These are phyloP conservation scores for Botrytis pseudocinerea DNA, from an alignment of 2,329 filamentous ascomycete genomes.

Conservation along the genomic window DNA sequence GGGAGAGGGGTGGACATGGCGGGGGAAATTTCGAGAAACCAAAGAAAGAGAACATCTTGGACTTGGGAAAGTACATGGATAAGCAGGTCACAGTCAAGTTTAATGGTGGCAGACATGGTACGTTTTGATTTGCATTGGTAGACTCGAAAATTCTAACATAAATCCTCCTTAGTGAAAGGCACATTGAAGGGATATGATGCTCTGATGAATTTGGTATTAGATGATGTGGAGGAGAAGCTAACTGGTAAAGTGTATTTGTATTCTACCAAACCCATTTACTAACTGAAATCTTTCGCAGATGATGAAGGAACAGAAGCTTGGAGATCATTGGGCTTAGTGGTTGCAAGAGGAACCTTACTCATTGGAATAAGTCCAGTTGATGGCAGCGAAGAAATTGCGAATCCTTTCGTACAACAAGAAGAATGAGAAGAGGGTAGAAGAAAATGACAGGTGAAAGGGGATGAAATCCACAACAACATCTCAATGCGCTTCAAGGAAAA, in stretches of 20 bases:
- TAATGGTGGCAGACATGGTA: constrained; percentile 89
- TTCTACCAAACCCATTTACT: constrained; percentile 10
- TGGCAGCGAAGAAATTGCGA: constrained; percentile 92
- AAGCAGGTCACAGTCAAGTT: constrained; percentile 96
- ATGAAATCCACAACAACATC: background rate
- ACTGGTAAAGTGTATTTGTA: constrained; percentile 61
- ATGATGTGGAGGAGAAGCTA: constrained; percentile 88
- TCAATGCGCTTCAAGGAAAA: background rate
- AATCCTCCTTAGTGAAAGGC: constrained; percentile 65
- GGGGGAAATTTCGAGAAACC: constrained; percentile 65
- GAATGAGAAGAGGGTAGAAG: constrained; percentile 44
- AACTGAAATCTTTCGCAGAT: constrained; percentile 54
- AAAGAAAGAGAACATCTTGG: constrained; percentile 98
- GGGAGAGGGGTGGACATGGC: constrained; percentile 47
- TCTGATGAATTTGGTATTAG: constrained; percentile 95
- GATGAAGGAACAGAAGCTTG: constrained; percentile 84
- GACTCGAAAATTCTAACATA: background rate
- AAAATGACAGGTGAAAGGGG: background rate
- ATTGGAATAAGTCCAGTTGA: constrained; percentile 91
- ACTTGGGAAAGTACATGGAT: constrained; percentile 94
- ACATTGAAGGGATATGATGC: constrained; percentile 94
- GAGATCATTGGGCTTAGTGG: constrained; percentile 70
- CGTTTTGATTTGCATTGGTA: constrained; percentile 33
- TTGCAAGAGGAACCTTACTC: constrained; percentile 87
- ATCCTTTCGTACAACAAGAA: constrained; percentile 80